These are phyloP conservation scores for Phytophthora hibernalis DNA, from an alignment of 352 stramenopile species.

Conservation along the genomic window DNA sequence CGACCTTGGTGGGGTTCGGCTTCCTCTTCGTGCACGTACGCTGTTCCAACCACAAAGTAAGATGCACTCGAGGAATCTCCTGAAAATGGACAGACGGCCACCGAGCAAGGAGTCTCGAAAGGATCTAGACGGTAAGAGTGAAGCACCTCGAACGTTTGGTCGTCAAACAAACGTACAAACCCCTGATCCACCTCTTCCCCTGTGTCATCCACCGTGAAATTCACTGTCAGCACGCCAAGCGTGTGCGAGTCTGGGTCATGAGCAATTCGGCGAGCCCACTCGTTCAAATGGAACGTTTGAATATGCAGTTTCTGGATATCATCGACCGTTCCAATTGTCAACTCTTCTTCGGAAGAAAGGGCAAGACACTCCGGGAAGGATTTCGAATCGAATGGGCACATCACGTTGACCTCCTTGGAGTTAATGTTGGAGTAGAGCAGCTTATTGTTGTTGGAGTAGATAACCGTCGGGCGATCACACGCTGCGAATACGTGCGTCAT, in stretches of 20 bases:
- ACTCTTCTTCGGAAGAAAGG: constrained; percentile 94
- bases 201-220: constrained; percentile 83
- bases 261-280: constrained; percentile 94
- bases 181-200: constrained; percentile 88
- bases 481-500: constrained; percentile 96
- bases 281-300: constrained; percentile 94
- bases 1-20: constrained; percentile 95
- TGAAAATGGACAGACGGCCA: constrained; percentile 79
- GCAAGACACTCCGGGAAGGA: constrained; percentile 96
- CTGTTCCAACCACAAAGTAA: constrained; percentile 90
- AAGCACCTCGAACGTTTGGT: constrained; percentile 96
- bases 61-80: constrained; percentile 79
- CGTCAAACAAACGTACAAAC: constrained; percentile 96
- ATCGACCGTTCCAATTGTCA: constrained; percentile 98
- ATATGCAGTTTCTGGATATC: constrained; percentile 99
- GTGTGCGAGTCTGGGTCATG: constrained; percentile 84
- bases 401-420: constrained; percentile 92
- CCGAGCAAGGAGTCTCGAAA: constrained; percentile 89
- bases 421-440: constrained; percentile 97
- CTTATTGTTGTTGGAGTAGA: constrained; percentile 97
- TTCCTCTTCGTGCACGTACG: constrained; percentile 95
- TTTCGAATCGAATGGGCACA: constrained; percentile 93
- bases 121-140: constrained; percentile 89
- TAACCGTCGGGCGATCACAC: constrained; percentile 97
- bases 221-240: constrained; percentile 83